Evolutionary conservation across 495 filamentous ascomycete species (phyloP).

Genomic region (Choiromyces venosus): DNA sequence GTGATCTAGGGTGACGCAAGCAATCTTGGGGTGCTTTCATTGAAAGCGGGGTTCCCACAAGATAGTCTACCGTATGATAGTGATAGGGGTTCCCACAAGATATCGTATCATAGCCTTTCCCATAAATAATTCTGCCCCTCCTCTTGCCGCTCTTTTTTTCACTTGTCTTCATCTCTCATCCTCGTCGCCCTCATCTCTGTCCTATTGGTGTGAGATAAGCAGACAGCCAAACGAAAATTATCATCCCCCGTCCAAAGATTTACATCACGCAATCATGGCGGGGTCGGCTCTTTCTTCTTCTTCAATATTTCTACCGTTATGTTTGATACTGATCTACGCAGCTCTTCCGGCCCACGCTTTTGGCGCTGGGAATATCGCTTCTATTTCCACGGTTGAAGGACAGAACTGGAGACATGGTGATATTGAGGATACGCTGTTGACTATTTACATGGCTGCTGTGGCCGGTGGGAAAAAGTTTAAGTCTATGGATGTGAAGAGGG

Average conservation of each 20-base stretch:
- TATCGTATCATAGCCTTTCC: too few relatives aligned
- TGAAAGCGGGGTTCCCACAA: not conserved
- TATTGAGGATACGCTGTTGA: constrained; percentile 83
- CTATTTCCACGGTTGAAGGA: constrained; percentile 59
- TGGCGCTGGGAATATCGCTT: constrained; percentile 77
- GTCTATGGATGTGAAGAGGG: constrained; percentile 78
- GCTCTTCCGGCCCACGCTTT: constrained; percentile 68
- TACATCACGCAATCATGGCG: constrained; percentile 12
- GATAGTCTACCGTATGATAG: too few relatives aligned
- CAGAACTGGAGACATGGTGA: constrained; percentile 93
- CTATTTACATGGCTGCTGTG: constrained; percentile 65
- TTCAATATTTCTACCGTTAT: constrained; percentile 45
- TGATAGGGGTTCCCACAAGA: not conserved
- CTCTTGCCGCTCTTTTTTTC: constrained; percentile 3
- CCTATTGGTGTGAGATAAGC: not conserved
- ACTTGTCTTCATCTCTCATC: constrained; percentile 5
- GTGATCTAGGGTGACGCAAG: not conserved
- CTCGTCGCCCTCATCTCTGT: constrained; percentile 3
- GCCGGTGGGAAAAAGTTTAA: constrained; percentile 79
- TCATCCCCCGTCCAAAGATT: not conserved
- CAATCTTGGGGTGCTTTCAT: not conserved
- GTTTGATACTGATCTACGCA: constrained; percentile 57
- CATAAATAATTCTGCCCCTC: constrained; percentile 5
- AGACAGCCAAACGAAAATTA: not conserved
- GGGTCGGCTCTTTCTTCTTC: constrained; percentile 23